phyloP scores from a whole-genome alignment of 1,284 basidiomycete species.

The Lignosus rhinocerotis region DNA sequence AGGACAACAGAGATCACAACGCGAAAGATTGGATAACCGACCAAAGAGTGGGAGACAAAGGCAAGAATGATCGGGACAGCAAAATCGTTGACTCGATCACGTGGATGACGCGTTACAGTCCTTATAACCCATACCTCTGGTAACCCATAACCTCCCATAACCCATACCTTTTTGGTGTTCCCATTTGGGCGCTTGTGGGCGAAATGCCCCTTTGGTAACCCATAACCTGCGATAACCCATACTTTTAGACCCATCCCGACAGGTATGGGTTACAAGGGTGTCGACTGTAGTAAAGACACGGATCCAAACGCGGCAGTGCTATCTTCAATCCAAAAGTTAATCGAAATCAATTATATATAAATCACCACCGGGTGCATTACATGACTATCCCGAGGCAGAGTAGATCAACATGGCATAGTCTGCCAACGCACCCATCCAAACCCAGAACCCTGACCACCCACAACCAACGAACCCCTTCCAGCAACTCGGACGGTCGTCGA shows the following conservation, averaged over 20 bases:
- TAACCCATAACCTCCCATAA: too few relatives aligned
- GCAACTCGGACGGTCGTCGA: conserved; percentile 81
- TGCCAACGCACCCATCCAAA: conserved; percentile 81
- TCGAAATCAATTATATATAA: too few relatives aligned
- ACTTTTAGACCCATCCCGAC: too few relatives aligned
- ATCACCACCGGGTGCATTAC: background rate
- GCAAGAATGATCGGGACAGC: background rate
- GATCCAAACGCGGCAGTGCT: background rate
- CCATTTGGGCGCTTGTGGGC: too few relatives aligned
- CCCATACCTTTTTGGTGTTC: too few relatives aligned
- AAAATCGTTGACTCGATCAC: conserved; percentile 17
- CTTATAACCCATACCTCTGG: too few relatives aligned
- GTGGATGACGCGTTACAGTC: conserved; percentile 21
- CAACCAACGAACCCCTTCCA: conserved; percentile 92
- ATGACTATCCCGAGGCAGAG: conserved; percentile 1
- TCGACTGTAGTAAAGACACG: background rate
- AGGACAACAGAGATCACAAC: too few relatives aligned
- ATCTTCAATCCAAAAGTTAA: too few relatives aligned
- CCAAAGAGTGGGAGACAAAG: too few relatives aligned
- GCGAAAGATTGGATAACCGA: background rate
- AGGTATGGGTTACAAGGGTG: too few relatives aligned
- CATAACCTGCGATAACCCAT: too few relatives aligned
- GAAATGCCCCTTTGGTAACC: too few relatives aligned
- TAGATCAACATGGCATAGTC: conserved; percentile 63
- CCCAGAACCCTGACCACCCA: conserved; percentile 85